phyloP scores from a whole-genome alignment of 177 flowering plant genomes.

The Vitis hybrid region DNA sequence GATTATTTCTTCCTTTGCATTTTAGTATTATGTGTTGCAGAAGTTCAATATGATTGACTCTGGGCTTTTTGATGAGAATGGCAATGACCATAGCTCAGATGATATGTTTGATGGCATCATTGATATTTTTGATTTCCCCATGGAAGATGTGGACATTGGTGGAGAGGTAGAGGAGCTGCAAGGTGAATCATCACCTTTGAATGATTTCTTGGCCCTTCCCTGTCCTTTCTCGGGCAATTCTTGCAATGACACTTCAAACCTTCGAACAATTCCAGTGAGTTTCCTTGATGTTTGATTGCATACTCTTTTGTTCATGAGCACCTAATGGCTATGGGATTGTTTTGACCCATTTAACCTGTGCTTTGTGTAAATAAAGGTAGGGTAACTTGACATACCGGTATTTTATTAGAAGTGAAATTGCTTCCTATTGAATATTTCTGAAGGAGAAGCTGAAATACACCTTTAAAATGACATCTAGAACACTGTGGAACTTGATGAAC shows the following conservation, averaged over 20 bases:
- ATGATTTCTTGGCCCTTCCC: constrained; percentile 11
- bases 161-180: constrained; percentile 21
- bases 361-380: too few relatives aligned
- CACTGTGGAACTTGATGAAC: too few relatives aligned
- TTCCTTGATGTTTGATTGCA: neutral
- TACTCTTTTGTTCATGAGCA: too few relatives aligned
- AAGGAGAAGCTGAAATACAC: too few relatives aligned
- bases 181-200: constrained; percentile 18
- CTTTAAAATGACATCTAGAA: too few relatives aligned
- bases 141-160: constrained; percentile 17
- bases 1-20: too few relatives aligned
- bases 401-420: too few relatives aligned
- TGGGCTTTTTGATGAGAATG: constrained; percentile 14
- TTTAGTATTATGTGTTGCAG: constrained; percentile 2
- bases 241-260: neutral
- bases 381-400: too few relatives aligned
- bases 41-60: constrained; percentile 11
- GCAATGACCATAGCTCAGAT: constrained; percentile 6
- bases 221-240: constrained; percentile 1
- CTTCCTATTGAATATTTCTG: too few relatives aligned
- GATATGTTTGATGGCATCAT: constrained; percentile 18
- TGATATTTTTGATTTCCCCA: constrained; percentile 16
- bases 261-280: constrained; percentile 16
- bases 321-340: too few relatives aligned
- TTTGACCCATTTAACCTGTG: too few relatives aligned